These are phyloP conservation scores for Cyathus striatus DNA, from an alignment of 768 basidiomycete genomes.

Conservation along the genomic window DNA sequence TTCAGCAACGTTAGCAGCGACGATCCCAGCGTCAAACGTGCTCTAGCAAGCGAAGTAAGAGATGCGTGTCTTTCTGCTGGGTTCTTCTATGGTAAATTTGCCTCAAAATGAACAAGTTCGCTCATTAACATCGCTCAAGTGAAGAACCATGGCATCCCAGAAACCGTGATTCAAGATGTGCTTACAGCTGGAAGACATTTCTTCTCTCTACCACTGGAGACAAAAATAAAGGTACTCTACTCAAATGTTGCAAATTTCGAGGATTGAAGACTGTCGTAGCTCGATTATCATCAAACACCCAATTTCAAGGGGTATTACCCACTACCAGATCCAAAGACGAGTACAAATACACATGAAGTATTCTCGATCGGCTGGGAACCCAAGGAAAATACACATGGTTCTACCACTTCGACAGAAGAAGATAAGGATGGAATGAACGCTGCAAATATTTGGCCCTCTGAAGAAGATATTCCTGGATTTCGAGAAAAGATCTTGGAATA, in stretches of 20 bases:
- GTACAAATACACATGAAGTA: conserved; percentile 83
- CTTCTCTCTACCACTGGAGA: conserved; percentile 58
- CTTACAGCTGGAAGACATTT: conserved; percentile 51
- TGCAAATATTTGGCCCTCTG: conserved; percentile 75
- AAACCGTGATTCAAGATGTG: conserved; percentile 37
- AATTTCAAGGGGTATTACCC: conserved; percentile 79
- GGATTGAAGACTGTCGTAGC: conserved; percentile 26
- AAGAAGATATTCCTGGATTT: conserved; percentile 45
- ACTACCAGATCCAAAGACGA: conserved; percentile 66
- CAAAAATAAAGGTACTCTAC: conserved; percentile 60
- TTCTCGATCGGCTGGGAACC: conserved; percentile 82
- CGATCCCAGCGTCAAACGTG: conserved; percentile 18
- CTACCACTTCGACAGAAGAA: conserved; percentile 18
- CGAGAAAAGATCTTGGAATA: conserved; percentile 54
- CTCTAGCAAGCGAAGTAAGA: conserved; percentile 53
- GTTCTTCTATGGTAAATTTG: conserved; percentile 68
- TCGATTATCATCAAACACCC: conserved; percentile 59
- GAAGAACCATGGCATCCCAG: conserved; percentile 69
- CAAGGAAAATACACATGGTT: conserved; percentile 22
- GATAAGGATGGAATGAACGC: conserved; percentile 59
- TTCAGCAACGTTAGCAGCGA: not conserved
- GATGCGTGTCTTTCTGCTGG: conserved; percentile 80
- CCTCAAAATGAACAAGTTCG: not conserved
- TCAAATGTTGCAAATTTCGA: not conserved
- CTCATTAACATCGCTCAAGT: conserved; percentile 34